Evolutionary conservation across 192 early-diverging fungal genomes (phyloP).

Genomic region (Jimgerdemannia flammicorona): DNA sequence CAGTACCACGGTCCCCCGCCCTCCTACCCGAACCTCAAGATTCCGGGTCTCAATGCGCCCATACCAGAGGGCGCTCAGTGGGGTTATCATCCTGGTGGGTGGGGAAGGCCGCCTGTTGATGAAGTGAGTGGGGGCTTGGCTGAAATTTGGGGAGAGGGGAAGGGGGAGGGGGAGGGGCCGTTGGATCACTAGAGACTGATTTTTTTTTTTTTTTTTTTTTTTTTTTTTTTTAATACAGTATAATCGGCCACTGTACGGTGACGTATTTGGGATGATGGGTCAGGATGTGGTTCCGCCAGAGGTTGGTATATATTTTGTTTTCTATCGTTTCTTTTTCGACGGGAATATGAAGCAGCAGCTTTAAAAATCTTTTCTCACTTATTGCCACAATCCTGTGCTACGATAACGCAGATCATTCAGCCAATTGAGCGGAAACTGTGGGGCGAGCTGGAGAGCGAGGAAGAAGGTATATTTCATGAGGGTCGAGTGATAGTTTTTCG

Average conservation of each 20-base stretch:
- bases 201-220: conserved; percentile 12
- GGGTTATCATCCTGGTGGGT: conserved; percentile 98
- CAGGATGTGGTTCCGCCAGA: conserved; percentile 51
- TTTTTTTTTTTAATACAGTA: conserved; percentile 31
- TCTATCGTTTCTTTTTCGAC: background rate
- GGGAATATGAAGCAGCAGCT: background rate
- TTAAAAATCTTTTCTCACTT: background rate
- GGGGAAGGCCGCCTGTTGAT: conserved; percentile 84
- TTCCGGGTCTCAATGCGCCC: conserved; percentile 94
- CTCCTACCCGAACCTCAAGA: conserved; percentile 84
- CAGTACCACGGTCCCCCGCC: conserved; percentile 96
- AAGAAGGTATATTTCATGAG: conserved; percentile 49
- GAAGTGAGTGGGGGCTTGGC: conserved; percentile 33
- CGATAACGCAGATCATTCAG: conserved; percentile 38
- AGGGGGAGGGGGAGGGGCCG: too few species aligned
- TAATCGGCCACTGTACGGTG: conserved; percentile 91
- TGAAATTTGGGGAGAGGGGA: background rate
- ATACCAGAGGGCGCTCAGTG: conserved; percentile 97
- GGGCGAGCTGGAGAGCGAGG: conserved; percentile 86
- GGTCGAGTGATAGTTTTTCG: conserved; percentile 13
- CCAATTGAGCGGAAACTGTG: conserved; percentile 75
- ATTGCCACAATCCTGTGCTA: background rate
- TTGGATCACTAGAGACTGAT: background rate
- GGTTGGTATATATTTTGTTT: conserved; percentile 26
- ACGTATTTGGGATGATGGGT: conserved; percentile 79